Base-by-base conservation (phyloP, 2,329 filamentous ascomycete species). In the Neonectria sp. region DNA sequence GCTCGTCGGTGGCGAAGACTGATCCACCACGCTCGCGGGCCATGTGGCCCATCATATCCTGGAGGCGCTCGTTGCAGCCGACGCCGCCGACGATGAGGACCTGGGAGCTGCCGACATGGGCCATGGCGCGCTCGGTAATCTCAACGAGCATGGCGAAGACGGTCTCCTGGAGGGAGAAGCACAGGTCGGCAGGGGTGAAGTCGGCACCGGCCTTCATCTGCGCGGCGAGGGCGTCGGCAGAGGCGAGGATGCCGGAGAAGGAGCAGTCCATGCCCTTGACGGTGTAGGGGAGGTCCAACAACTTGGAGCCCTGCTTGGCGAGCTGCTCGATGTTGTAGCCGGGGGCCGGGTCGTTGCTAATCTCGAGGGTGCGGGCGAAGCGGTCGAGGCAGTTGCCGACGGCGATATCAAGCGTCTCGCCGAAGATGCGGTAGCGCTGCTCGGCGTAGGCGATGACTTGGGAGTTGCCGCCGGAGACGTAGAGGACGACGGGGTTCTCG, bases 181-280 rank as follows among this genome's bases (percentile, higher is more conserved):
- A 99, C 49, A 99, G 83, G 77, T 98, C 95, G 67, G 90, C 94
- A 6, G 90, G 89, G 1, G 94, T 97, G 61, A 97, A 89, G 29
- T 87, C 87, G n/a, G 83, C 80, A 25, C 79, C 79, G 2, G 77
- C 75, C 57, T 77, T 83, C 82, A 94, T 90, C 79, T 89, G 90
- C 62, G 86, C 89, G 1, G 95, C 95, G 52, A 97, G 85, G 40
- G 91, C 86, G 78, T 99, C 96, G 13, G 95, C 92, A 5, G 90
- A 89, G 1, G 93, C 94, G 31, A 99, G 84, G 71, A 99, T 97
- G 2, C 96, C 96, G 3, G 93, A 95, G 82, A 99, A 98, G 27
- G 93, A 96, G 76, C 95, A 97, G 80, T 99, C 96, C 96, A 99
- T 99, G 58, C 96, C 96, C 82, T 99, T 99, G 70, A 99, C 96